Evolutionary conservation across 129 eudicot species (phyloP).

Genomic region (Flaveria trinervia): DNA sequence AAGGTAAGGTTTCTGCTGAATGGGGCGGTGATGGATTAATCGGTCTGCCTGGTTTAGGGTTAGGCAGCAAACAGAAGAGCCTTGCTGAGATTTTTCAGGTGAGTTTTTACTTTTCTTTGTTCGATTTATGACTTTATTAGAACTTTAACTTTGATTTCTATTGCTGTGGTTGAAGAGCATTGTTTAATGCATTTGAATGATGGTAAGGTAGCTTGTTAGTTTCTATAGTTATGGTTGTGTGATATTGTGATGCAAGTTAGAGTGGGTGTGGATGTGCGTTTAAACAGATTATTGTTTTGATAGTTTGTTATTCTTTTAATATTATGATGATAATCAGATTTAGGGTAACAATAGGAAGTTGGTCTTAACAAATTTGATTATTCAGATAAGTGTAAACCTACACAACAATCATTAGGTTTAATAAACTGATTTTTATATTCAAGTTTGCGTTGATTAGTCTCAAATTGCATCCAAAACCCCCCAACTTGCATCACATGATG

Average conservation of each 20-base stretch:
- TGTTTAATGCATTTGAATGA: neutral
- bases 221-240: neutral
- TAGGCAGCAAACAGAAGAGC: constrained; percentile 92
- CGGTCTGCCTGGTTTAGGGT: constrained; percentile 90
- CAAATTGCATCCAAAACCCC: neutral
- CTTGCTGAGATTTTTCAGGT: constrained; percentile 98
- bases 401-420: neutral
- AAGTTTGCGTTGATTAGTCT: neutral
- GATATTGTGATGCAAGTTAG: neutral
- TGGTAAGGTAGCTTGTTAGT: constrained; percentile 15
- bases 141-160: constrained; percentile 2
- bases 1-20: constrained; percentile 59
- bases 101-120: neutral
- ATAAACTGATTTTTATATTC: neutral
- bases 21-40: constrained; percentile 98
- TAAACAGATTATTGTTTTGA: neutral
- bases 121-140: neutral
- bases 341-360: neutral
- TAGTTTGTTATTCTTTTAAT: neutral
- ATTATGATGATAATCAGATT: neutral
- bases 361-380: neutral
- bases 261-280: constrained; percentile 4
- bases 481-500: neutral
- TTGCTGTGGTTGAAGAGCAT: neutral
- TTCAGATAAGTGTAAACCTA: neutral